Conservation (phyloP, 2,329 filamentous ascomycete genomes). For the Thermothelomyces thermophilus region DNA sequence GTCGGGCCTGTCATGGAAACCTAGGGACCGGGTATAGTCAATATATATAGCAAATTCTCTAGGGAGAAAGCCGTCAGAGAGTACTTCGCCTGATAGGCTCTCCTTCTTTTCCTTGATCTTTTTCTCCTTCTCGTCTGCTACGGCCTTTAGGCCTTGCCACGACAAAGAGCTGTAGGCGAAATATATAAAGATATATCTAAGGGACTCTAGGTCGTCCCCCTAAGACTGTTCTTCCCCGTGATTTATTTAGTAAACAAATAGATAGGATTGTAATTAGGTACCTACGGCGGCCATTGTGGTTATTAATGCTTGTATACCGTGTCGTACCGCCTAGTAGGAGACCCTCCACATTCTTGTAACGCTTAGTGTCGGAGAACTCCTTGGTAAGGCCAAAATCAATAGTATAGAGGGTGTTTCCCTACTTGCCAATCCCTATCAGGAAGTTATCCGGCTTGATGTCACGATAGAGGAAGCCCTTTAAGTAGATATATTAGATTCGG, state of each 20-base stretch:
- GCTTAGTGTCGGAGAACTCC: slow-evolving; percentile 98
- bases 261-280: slow-evolving; percentile 29
- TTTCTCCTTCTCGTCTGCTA: background rate
- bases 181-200: slow-evolving; percentile 6
- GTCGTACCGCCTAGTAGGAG: slow-evolving; percentile 96
- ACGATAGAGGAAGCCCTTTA: slow-evolving; percentile 97
- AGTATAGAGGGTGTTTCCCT: slow-evolving; percentile 96
- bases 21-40: background rate
- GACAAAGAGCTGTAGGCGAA: slow-evolving; percentile 1
- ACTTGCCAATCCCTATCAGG: slow-evolving; percentile 95
- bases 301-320: slow-evolving; percentile 97
- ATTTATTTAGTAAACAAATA: slow-evolving; percentile 14
- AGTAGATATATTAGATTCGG: slow-evolving; percentile 97
- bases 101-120: slow-evolving; percentile 9
- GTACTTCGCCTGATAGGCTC: background rate
- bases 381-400: slow-evolving; percentile 98
- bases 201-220: slow-evolving; percentile 6
- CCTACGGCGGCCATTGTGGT: slow-evolving; percentile 83
- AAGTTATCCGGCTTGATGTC: slow-evolving; percentile 99
- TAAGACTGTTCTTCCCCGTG: slow-evolving; percentile 67
- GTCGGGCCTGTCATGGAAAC: slow-evolving; percentile 1
- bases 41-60: slow-evolving; percentile 1
- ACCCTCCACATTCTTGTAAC: slow-evolving; percentile 45
- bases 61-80: slow-evolving; percentile 3
- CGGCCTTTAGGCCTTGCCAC: slow-evolving; percentile 1